A percentile compares a stretch with the other conserved stretches of the same genome.
phyloP scores from a whole-genome alignment of 2,329 filamentous ascomycete genomes.

The Camillea tinctor region DNA sequence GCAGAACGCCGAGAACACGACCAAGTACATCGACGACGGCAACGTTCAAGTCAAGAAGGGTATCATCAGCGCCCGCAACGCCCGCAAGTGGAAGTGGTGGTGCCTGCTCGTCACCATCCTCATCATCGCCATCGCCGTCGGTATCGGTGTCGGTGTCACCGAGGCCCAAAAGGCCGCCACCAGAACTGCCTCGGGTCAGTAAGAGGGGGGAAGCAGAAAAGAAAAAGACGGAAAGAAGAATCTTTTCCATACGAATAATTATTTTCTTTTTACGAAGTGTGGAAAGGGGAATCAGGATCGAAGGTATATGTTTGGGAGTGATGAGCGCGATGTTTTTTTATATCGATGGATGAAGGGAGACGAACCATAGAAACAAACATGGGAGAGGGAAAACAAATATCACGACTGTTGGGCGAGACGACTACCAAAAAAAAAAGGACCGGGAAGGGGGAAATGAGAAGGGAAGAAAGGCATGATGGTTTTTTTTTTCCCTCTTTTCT shows the following conservation, averaged over 20 bases:
- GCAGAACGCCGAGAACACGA: conserved; percentile 63
- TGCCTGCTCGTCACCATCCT: conserved; percentile 64
- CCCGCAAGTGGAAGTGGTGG: conserved; percentile 80
- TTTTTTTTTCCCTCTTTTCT: too few species aligned
- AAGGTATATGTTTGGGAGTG: not conserved
- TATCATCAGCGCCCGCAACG: conserved; percentile 63
- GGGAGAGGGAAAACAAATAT: not conserved
- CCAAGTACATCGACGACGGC: conserved; percentile 65
- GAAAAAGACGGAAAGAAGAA: not conserved
- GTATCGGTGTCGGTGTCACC: conserved; percentile 41
- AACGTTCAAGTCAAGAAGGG: conserved; percentile 69
- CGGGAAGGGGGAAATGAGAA: not conserved
- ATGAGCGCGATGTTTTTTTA: not conserved
- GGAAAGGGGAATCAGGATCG: not conserved
- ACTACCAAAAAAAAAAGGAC: not conserved
- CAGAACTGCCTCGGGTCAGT: too few species aligned
- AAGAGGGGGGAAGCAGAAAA: too few species aligned
- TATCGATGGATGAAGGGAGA: not conserved
- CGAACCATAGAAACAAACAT: too few species aligned
- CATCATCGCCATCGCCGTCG: conserved; percentile 53
- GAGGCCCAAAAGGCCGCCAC: conserved; percentile 6
- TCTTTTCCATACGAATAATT: not conserved
- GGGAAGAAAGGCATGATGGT: too few species aligned
- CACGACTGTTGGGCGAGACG: not conserved
- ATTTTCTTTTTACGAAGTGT: not conserved